A percentile compares a stretch with the other conserved stretches of the same genome.
These are phyloP conservation scores for Fagopyrum tataricum DNA, from an alignment of 148 eudicot species.

Conservation along the genomic window DNA sequence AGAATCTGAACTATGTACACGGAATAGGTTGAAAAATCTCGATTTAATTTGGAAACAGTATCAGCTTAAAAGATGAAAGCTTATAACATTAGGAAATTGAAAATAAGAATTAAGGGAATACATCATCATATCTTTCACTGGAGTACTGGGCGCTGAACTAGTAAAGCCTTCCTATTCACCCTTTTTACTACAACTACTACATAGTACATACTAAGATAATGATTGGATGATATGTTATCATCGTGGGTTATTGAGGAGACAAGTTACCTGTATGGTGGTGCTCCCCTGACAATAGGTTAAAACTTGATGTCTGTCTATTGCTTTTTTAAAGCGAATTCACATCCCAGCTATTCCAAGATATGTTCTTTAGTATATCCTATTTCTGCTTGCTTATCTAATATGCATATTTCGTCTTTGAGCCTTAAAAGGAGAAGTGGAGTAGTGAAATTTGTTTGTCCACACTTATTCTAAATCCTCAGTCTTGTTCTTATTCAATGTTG, in stretches of 20 bases:
- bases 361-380: background rate
- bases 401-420: background rate
- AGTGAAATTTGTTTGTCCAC: background rate
- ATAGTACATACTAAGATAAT: background rate
- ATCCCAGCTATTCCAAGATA: background rate
- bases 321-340: background rate
- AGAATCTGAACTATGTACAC: background rate
- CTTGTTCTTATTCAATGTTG: background rate
- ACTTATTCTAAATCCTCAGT: background rate
- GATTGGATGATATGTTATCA: background rate
- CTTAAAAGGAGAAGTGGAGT: background rate
- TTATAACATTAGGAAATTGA: background rate
- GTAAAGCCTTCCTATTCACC: background rate
- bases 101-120: background rate
- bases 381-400: background rate
- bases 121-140: background rate
- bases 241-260: background rate
- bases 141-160: background rate
- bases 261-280: background rate
- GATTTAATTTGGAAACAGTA: background rate
- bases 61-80: background rate
- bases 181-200: background rate
- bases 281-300: background rate
- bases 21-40: background rate
- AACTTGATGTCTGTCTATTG: background rate